These are phyloP conservation scores for Eucalyptus erythrocorys DNA, from an alignment of 345 rosid genomes.

Conservation along the genomic window DNA sequence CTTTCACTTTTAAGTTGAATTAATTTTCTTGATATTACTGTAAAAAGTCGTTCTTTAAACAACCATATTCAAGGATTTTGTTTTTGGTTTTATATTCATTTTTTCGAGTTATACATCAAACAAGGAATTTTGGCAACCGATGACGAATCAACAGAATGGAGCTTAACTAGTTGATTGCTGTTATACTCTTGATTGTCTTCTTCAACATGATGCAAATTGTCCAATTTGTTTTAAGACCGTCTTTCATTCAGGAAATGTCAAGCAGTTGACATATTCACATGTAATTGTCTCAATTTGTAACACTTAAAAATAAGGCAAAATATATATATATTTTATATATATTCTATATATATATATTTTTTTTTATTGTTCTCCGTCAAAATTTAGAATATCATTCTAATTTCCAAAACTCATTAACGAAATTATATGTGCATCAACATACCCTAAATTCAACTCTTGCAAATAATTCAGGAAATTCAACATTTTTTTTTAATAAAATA, in stretches of 20 bases:
- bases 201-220: background rate
- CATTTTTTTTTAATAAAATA: background rate
- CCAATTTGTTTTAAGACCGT: background rate
- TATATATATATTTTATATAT: no score
- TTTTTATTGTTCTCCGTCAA: background rate
- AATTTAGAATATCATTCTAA: background rate
- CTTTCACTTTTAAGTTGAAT: background rate
- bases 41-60: no score
- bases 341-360: no score
- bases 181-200: background rate
- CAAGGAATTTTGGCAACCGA: background rate
- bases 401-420: background rate
- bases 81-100: background rate
- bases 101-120: no score
- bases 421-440: background rate
- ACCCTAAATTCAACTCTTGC: background rate
- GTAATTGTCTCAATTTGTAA: background rate
- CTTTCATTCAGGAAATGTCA: background rate
- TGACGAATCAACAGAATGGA: background rate
- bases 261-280: background rate
- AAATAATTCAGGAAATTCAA: background rate
- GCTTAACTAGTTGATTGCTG: background rate
- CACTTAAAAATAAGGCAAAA: background rate
- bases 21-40: background rate
- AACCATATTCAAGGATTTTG: background rate